Conservation (phyloP, 495 filamentous ascomycete species). For the Cetradonia linearis region DNA sequence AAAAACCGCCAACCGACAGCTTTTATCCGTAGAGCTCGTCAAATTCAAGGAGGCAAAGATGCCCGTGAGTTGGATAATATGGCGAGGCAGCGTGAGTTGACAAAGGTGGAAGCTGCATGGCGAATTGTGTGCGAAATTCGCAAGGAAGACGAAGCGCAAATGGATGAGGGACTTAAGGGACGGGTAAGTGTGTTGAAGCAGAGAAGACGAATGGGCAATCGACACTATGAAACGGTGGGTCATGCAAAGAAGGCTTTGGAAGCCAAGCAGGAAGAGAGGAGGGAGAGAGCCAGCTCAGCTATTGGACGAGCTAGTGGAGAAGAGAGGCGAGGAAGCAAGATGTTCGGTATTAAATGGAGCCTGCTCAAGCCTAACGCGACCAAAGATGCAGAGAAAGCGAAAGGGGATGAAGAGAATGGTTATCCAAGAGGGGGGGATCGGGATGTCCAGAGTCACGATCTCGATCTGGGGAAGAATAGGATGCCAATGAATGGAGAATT, state of each 20-base stretch:
- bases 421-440: conserved; percentile 9
- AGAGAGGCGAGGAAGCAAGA: conserved; percentile 18
- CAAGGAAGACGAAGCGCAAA: conserved; percentile 29
- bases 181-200: conserved; percentile 26
- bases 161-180: conserved; percentile 26
- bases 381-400: not conserved
- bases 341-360: conserved; percentile 11
- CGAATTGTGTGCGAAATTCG: conserved; percentile 34
- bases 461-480: conserved; percentile 5
- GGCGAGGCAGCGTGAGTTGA: conserved; percentile 22
- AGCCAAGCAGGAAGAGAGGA: conserved; percentile 26
- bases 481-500: not conserved
- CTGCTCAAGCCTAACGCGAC: not conserved
- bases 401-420: not conserved
- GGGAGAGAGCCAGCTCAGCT: conserved; percentile 19
- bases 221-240: conserved; percentile 34
- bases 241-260: conserved; percentile 29
- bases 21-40: conserved; percentile 40
- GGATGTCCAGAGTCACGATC: conserved; percentile 5
- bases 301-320: conserved; percentile 20
- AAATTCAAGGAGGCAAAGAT: conserved; percentile 34
- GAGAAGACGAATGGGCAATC: conserved; percentile 27
- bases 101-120: conserved; percentile 34
- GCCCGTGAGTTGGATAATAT: conserved; percentile 12
- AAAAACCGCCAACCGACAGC: conserved; percentile 38